A percentile compares a stretch with the other conserved stretches of the same genome.
phyloP scores from a whole-genome alignment of 1,284 basidiomycete genomes.

The Melampsora americana region DNA sequence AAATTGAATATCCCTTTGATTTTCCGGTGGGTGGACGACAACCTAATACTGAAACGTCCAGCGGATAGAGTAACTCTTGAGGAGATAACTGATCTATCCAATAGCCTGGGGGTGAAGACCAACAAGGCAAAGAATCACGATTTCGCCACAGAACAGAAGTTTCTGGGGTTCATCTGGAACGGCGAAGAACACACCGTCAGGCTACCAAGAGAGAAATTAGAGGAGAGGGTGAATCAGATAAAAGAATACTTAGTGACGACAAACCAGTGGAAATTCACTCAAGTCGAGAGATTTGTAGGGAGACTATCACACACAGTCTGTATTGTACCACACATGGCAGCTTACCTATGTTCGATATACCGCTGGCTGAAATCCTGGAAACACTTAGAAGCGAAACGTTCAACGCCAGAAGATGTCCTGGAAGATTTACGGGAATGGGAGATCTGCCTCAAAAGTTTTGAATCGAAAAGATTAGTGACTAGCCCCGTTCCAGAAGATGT shows the following conservation, averaged over 20 bases:
- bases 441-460: no score
- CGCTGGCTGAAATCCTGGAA: background rate
- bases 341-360: background rate
- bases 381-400: background rate
- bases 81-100: background rate
- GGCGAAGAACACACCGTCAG: background rate
- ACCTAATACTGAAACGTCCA: background rate
- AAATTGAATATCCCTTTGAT: background rate
- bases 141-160: background rate
- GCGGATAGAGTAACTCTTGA: background rate
- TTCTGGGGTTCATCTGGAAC: no score
- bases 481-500: background rate
- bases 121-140: background rate
- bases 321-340: background rate
- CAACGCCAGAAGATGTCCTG: no score
- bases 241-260: no score
- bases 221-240: background rate
- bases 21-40: constrained; percentile 3
- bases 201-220: background rate
- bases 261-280: background rate
- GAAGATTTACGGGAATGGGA: no score
- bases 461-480: background rate
- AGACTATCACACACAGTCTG: background rate
- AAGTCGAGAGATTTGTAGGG: background rate
- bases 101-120: background rate